These are phyloP conservation scores for Afroboletus lepidellus DNA, from an alignment of 1,284 basidiomycete species.

Conservation along the genomic window DNA sequence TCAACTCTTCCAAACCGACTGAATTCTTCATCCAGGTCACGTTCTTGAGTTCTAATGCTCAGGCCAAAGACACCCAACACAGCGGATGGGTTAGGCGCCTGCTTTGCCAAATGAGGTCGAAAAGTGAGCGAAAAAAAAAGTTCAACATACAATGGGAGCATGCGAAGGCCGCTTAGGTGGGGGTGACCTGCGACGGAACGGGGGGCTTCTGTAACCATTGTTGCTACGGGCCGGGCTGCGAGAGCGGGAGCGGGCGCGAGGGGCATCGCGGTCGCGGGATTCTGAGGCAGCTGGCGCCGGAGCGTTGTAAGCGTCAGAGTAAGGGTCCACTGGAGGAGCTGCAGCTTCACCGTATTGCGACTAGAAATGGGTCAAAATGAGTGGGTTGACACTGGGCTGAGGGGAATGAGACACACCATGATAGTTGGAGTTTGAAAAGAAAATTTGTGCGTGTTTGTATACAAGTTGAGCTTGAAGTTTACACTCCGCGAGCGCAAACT, in stretches of 20 bases:
- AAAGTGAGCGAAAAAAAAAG: slow-evolving; percentile 7
- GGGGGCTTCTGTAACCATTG: slow-evolving; percentile 53
- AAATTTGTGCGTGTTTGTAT: slow-evolving; percentile 46
- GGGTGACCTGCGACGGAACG: slow-evolving; percentile 46
- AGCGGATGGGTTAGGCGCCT: slow-evolving; percentile 82
- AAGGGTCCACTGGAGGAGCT: slow-evolving; percentile 67
- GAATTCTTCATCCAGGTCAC: slow-evolving; percentile 94
- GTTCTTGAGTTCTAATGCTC: slow-evolving; percentile 91
- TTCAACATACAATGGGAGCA: slow-evolving; percentile 67
- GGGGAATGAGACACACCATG: slow-evolving; percentile 53
- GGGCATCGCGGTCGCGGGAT: slow-evolving; percentile 47
- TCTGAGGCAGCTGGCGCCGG: slow-evolving; percentile 50
- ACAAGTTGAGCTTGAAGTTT: slow-evolving; percentile 35
- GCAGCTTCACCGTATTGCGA: slow-evolving; percentile 62
- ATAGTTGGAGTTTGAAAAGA: slow-evolving; percentile 48
- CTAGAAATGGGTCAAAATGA: slow-evolving; percentile 13
- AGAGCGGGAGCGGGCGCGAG: slow-evolving; percentile 69
- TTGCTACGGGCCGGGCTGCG: slow-evolving; percentile 59
- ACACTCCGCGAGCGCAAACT: slow-evolving; percentile 31
- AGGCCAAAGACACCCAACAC: slow-evolving; percentile 97
- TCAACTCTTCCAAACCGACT: slow-evolving; percentile 86
- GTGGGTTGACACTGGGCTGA: not conserved
- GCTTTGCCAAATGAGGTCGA: slow-evolving; percentile 42
- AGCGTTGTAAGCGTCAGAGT: slow-evolving; percentile 76
- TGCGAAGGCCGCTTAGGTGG: slow-evolving; percentile 61